Percentiles rank a stretch among this genome's conserved stretches.
These are phyloP conservation scores for Leccinum longicurvipes DNA, from an alignment of 768 basidiomycete species.

Conservation along the genomic window DNA sequence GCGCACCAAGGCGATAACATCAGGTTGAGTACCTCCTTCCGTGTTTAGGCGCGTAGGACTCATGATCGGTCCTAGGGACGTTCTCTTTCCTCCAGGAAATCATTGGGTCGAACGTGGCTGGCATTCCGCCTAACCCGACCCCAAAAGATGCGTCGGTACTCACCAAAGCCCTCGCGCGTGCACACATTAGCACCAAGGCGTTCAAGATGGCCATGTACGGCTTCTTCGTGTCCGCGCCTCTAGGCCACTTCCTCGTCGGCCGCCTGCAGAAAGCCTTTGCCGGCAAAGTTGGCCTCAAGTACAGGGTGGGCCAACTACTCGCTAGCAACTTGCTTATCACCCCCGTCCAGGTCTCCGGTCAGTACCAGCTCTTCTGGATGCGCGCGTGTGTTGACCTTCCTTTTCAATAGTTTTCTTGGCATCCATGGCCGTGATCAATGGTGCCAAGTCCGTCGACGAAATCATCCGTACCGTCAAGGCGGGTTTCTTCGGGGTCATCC, in stretches of 20 bases:
- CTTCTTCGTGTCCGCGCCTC: constrained; percentile 77
- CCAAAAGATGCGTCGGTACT: constrained; percentile 53
- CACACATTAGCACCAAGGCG: constrained; percentile 66
- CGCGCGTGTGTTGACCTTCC: neutral
- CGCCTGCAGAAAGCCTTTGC: constrained; percentile 72
- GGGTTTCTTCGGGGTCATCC: constrained; percentile 72
- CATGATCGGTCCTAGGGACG: constrained; percentile 32
- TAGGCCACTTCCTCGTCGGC: constrained; percentile 73
- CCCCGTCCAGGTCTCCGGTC: constrained; percentile 70
- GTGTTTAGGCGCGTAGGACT: neutral
- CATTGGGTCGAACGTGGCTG: constrained; percentile 68
- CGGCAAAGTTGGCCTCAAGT: constrained; percentile 61
- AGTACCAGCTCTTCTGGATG: constrained; percentile 17
- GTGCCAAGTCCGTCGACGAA: constrained; percentile 64
- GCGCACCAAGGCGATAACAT: constrained; percentile 77
- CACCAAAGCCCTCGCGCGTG: constrained; percentile 48
- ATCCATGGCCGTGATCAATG: constrained; percentile 81
- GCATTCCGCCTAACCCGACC: constrained; percentile 48
- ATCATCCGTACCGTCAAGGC: constrained; percentile 63
- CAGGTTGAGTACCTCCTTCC: constrained; percentile 41
- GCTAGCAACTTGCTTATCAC: constrained; percentile 75
- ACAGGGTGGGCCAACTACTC: constrained; percentile 68
- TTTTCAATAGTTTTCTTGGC: constrained; percentile 57
- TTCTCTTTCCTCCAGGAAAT: constrained; percentile 78
- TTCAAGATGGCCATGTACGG: constrained; percentile 85